Conservation (phyloP, 805 yeast species). For the Nadsonia fulvescens region DNA sequence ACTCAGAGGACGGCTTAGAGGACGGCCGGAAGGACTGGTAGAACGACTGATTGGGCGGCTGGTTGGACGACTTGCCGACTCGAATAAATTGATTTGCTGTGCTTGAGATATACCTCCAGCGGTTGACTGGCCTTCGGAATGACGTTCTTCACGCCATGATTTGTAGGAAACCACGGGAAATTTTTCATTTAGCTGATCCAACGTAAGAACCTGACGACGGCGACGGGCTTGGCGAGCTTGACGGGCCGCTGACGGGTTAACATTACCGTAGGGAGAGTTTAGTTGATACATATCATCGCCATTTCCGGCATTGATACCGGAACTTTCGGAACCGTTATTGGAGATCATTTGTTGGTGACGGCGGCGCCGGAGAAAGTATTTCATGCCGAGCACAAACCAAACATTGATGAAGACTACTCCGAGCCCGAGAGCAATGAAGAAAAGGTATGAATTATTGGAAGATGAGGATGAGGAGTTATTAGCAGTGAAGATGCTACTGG, state of each 20-base stretch:
- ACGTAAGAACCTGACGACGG: slow-evolving; percentile 13
- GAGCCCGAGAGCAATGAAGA: slow-evolving; percentile 21
- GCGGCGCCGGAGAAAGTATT: slow-evolving; percentile 16
- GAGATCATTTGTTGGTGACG: slow-evolving; percentile 11
- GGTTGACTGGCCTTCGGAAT: slow-evolving; percentile 7
- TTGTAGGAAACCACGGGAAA: slow-evolving; percentile 18
- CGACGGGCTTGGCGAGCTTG: slow-evolving; percentile 10
- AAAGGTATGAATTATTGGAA: slow-evolving; percentile 6
- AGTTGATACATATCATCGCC: slow-evolving; percentile 5
- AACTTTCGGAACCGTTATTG: too few relatives aligned
- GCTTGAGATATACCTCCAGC: slow-evolving; percentile 10
- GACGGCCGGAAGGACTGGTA: not conserved
- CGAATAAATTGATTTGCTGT: not conserved
- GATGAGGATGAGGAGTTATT: too few relatives aligned
- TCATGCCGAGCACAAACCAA: slow-evolving; percentile 19
- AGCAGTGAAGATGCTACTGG: too few relatives aligned
- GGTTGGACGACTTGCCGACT: slow-evolving; percentile 1
- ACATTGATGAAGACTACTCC: slow-evolving; percentile 20
- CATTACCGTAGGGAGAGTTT: slow-evolving; percentile 8
- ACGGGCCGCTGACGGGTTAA: slow-evolving; percentile 2
- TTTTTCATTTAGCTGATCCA: slow-evolving; percentile 14
- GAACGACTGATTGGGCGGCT: not conserved
- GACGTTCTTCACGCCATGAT: slow-evolving; percentile 15
- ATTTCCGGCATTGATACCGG: slow-evolving; percentile 6
- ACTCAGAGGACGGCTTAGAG: slow-evolving; percentile 3